Evolutionary conservation across 345 rosid species (phyloP), one percentile per base, ranked within the genome.

Genomic region (Euphorbia tirucalli): DNA sequence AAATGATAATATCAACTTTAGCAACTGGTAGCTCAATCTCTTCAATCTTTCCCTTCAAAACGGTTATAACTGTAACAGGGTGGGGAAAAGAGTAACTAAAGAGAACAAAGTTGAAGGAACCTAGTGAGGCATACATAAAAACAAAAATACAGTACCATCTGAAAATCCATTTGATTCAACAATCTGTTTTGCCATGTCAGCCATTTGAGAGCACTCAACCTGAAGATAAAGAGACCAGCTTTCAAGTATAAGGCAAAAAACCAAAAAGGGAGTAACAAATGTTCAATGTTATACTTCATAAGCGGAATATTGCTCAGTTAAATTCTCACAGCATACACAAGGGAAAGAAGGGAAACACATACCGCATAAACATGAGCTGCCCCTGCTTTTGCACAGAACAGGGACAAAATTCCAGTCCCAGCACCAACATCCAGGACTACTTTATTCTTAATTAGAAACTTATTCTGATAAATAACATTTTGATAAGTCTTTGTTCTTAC

Each of bases 391-490:
- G 99, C 99, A 85, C 99, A 96, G 78, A 96, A 93, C 57, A 96
- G 72, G 79, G 99, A 96, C 75, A 96, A 81, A 72, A 96, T 96
- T 21, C 98, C 98, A 30, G 99, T 95, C 62, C 99, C 99, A 55
- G 99, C 97, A 75, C 99, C 99, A 73, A 96, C 98, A 80, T 96
- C 98, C 78, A 96, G 93, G 70, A 93, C 97, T 56, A 96, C 82
- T 77, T 96, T 96, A 82, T 89, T 80, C 88, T 90, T 85, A 75
- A 96, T 88, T 28, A 96, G 83, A 80, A 96, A 96, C 81, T 85
- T 90, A 83, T 96, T 96, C 67, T 89, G 89, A 71, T 93, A 89
- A 80, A 96, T 96, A 68, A 88, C 99, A 73, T 91, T 90, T 85
- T 90, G 97, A 78, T 95, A 95, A 44, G 97, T 93, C 87, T 89